phyloP scores from a whole-genome alignment of 2,329 filamentous ascomycete genomes.

The Colletotrichum spaethianum region DNA sequence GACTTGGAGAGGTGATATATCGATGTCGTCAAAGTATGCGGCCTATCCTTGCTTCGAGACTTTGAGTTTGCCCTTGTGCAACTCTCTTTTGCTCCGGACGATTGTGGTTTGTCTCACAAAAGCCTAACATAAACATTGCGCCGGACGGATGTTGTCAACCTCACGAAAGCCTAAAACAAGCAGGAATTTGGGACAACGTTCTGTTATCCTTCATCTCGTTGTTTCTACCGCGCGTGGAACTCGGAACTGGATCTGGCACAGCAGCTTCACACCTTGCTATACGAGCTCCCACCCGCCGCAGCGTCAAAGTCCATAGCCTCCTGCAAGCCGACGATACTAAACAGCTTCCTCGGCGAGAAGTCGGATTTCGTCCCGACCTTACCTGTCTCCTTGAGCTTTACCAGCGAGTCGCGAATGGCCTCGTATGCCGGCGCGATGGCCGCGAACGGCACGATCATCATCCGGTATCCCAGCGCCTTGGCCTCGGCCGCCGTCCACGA shows the following conservation, averaged over 20 bases:
- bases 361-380: constrained; percentile 56
- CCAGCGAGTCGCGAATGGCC: constrained; percentile 56
- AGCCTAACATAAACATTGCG: no score
- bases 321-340: constrained; percentile 66
- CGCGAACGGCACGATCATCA: constrained; percentile 71
- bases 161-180: background rate
- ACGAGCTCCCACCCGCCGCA: constrained; percentile 35
- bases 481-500: constrained; percentile 67
- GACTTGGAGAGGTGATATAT: background rate
- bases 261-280: constrained; percentile 24
- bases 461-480: constrained; percentile 67
- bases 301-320: constrained; percentile 65
- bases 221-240: background rate
- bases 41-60: background rate
- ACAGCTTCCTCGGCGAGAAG: constrained; percentile 62
- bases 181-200: background rate
- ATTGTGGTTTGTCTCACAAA: background rate
- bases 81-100: background rate
- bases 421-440: constrained; percentile 62
- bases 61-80: background rate
- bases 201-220: background rate
- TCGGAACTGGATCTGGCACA: background rate
- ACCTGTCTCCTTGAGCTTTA: constrained; percentile 55
- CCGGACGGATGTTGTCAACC: background rate
- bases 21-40: background rate